A percentile compares a stretch with the other conserved stretches of the same genome.
phyloP scores from a whole-genome alignment of 352 stramenopile species.

The Phytophthora chlamydospora region DNA sequence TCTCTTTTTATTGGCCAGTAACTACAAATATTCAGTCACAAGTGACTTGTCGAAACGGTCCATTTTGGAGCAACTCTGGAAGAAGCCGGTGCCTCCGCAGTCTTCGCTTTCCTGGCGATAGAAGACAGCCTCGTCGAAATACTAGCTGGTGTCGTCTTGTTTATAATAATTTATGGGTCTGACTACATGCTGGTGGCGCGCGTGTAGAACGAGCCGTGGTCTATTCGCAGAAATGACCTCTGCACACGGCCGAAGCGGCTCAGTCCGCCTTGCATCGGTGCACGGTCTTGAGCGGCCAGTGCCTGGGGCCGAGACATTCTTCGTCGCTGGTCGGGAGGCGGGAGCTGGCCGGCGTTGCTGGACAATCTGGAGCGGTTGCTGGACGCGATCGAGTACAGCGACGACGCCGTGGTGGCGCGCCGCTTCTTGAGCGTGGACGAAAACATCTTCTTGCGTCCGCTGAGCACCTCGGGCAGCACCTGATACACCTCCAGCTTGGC shows the following conservation, averaged over 20 bases:
- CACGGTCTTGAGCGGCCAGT: conserved; percentile 18
- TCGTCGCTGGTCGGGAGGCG: conserved; percentile 31
- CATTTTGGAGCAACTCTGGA: no score
- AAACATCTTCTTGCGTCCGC: conserved; percentile 53
- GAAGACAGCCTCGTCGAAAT: conserved; percentile 7
- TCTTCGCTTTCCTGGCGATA: neutral
- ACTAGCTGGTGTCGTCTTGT: conserved; percentile 18
- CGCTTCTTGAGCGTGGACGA: conserved; percentile 50
- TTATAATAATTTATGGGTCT: conserved; percentile 42
- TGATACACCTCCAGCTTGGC: conserved; percentile 59
- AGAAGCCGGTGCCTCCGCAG: conserved; percentile 6
- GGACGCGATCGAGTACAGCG: conserved; percentile 47
- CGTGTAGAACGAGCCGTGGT: conserved; percentile 54
- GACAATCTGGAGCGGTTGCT: conserved; percentile 48
- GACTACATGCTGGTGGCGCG: conserved; percentile 45
- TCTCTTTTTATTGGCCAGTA: no score
- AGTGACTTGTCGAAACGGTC: conserved; percentile 6
- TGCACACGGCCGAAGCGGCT: conserved; percentile 41
- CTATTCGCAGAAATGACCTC: conserved; percentile 42
- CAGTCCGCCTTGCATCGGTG: conserved; percentile 24
- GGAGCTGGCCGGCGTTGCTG: conserved; percentile 34
- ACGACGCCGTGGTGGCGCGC: conserved; percentile 43
- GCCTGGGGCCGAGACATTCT: conserved; percentile 35
- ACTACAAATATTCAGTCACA: neutral
- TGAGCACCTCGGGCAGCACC: conserved; percentile 48